Evolutionary conservation across 2,329 filamentous ascomycete species (phyloP).

Genomic region (Claviceps sp.): DNA sequence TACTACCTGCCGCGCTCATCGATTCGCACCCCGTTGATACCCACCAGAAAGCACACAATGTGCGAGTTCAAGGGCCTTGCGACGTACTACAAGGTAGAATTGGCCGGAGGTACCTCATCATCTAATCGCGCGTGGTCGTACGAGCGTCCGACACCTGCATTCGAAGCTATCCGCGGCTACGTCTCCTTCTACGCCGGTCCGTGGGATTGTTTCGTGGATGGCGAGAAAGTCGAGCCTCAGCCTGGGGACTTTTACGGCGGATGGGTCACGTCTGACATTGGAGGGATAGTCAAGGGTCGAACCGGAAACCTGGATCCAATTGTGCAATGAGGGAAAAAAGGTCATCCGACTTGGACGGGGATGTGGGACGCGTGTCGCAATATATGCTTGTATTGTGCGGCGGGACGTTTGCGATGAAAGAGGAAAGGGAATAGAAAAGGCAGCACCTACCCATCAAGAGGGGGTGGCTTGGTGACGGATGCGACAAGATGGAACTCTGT

Average conservation of each 20-base stretch:
- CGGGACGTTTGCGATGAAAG: too few relatives aligned
- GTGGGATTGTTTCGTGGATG: constrained; percentile 50
- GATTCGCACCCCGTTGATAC: constrained; percentile 31
- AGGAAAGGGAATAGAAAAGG: too few relatives aligned
- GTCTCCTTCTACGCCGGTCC: constrained; percentile 47
- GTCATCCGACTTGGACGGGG: background rate
- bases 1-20: constrained; percentile 45
- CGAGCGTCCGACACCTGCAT: constrained; percentile 36
- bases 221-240: constrained; percentile 44
- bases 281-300: constrained; percentile 33
- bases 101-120: constrained; percentile 27
- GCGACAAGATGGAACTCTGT: too few relatives aligned
- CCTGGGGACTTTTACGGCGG: constrained; percentile 52
- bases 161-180: constrained; percentile 39
- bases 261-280: constrained; percentile 48
- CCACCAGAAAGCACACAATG: constrained; percentile 30
- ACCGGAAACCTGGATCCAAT: constrained; percentile 26
- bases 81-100: constrained; percentile 40
- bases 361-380: background rate
- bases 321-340: constrained; percentile 9
- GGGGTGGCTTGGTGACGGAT: too few relatives aligned
- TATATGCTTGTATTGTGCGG: too few relatives aligned
- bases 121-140: constrained; percentile 46
- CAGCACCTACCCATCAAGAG: too few relatives aligned
- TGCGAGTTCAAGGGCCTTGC: constrained; percentile 51